These are phyloP conservation scores for Mortierella sp. DNA, from an alignment of 371 early-diverging fungal genomes.

Conservation along the genomic window DNA sequence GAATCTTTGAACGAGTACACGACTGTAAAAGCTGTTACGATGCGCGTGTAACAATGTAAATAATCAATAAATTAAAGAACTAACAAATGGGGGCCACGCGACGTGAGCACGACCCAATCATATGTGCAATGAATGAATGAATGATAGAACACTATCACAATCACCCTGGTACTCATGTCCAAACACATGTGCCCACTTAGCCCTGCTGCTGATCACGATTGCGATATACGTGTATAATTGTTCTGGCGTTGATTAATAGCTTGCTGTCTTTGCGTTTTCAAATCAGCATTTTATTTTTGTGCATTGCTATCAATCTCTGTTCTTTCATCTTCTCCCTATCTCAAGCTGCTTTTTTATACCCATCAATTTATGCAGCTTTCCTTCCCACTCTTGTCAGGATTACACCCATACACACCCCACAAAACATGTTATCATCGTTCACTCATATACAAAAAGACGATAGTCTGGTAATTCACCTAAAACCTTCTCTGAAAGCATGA, in stretches of 20 bases:
- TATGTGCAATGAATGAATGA: neutral
- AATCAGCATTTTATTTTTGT: neutral
- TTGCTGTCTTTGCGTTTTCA: neutral
- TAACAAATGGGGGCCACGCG: neutral
- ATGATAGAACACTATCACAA: neutral
- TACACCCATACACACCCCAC: neutral
- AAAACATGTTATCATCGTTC: constrained; percentile 15
- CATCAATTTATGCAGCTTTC: neutral
- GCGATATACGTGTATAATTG: neutral
- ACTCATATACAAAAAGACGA: constrained; percentile 54
- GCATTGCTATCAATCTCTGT: neutral
- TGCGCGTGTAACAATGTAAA: constrained; percentile 40
- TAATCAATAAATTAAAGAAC: neutral
- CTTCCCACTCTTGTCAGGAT: neutral
- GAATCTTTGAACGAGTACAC: constrained; percentile 80
- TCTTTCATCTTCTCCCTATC: constrained; percentile 2
- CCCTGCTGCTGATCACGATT: constrained; percentile 10
- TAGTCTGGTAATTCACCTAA: constrained; percentile 33
- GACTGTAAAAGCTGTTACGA: constrained; percentile 75
- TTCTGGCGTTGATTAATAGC: neutral
- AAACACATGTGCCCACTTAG: neutral
- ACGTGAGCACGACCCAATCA: constrained; percentile 4
- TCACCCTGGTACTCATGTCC: neutral
- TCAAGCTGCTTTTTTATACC: neutral
- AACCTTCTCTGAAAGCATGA: neutral